Conservation (phyloP, 108 stramenopile genomes). For the Phaeodactylum tricornutum region DNA sequence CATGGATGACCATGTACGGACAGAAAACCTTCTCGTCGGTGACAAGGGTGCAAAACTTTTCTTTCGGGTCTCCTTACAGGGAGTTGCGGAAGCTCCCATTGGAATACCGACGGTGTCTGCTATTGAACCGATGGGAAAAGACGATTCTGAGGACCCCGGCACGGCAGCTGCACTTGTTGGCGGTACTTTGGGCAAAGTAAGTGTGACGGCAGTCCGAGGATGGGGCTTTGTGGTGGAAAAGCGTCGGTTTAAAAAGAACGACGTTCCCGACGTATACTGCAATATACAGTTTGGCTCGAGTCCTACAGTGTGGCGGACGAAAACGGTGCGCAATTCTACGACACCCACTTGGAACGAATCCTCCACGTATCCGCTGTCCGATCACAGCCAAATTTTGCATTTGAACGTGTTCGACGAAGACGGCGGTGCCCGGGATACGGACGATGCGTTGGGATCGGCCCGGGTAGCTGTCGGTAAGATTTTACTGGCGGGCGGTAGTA, state of each 20-base stretch:
- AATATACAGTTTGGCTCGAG: slow-evolving; percentile 22
- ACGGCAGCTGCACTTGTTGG: background rate
- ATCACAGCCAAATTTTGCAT: slow-evolving; percentile 18
- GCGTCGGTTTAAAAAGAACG: slow-evolving; percentile 17
- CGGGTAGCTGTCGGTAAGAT: slow-evolving; percentile 24
- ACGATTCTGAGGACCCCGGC: background rate
- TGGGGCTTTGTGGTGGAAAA: slow-evolving; percentile 27
- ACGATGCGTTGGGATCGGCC: slow-evolving; percentile 24
- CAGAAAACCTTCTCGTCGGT: background rate
- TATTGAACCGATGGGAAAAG: background rate
- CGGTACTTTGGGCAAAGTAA: slow-evolving; percentile 1
- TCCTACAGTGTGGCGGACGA: slow-evolving; percentile 19
- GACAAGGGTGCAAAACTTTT: slow-evolving; percentile 4
- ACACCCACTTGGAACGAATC: slow-evolving; percentile 51
- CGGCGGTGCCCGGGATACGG: slow-evolving; percentile 12
- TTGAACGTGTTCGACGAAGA: slow-evolving; percentile 40
- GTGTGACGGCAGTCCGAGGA: slow-evolving; percentile 30
- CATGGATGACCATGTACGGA: background rate
- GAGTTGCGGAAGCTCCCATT: background rate
- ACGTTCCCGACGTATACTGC: slow-evolving; percentile 49
- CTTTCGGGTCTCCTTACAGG: slow-evolving; percentile 3
- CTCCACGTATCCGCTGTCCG: slow-evolving; percentile 13
- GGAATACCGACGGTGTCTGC: background rate
- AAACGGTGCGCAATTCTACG: slow-evolving; percentile 27
- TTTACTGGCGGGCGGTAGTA: slow-evolving; percentile 27